Evolutionary conservation across 495 filamentous ascomycete genomes (phyloP).

Genomic region (Platismatia glauca): DNA sequence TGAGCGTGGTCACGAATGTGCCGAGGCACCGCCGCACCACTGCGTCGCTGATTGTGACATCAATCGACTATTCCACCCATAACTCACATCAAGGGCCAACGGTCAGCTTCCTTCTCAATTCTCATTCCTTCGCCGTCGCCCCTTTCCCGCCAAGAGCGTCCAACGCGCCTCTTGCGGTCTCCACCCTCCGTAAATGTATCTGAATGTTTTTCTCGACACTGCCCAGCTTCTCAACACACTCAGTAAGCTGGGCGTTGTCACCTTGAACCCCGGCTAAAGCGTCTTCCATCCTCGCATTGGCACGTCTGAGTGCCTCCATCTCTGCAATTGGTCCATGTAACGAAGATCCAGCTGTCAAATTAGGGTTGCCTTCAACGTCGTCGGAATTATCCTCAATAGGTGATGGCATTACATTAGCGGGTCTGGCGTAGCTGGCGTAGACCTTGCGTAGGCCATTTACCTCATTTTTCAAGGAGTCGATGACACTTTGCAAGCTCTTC

Average conservation of each 20-base stretch:
- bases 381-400: neutral
- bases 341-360: neutral
- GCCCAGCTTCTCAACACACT: conserved; percentile 6
- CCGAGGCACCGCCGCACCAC: neutral
- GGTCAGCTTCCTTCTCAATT: neutral
- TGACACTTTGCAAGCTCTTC: conserved; percentile 4
- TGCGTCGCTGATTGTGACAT: neutral
- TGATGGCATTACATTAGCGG: neutral
- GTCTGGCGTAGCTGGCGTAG: conserved; percentile 1
- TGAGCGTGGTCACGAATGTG: too few species aligned
- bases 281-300: conserved; percentile 5
- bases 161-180: neutral
- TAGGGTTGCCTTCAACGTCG: neutral
- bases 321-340: neutral
- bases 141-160: neutral
- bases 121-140: neutral
- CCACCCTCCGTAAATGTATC: neutral
- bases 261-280: conserved; percentile 7
- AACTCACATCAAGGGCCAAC: neutral
- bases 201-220: conserved; percentile 3
- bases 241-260: conserved; percentile 4
- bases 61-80: neutral
- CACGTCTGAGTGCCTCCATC: conserved; percentile 1
- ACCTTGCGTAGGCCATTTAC: neutral
- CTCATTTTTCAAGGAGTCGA: conserved; percentile 2